Evolutionary conservation across 2,329 filamentous ascomycete genomes (phyloP).

Genomic region (Ophiostoma himal-ulmi): DNA sequence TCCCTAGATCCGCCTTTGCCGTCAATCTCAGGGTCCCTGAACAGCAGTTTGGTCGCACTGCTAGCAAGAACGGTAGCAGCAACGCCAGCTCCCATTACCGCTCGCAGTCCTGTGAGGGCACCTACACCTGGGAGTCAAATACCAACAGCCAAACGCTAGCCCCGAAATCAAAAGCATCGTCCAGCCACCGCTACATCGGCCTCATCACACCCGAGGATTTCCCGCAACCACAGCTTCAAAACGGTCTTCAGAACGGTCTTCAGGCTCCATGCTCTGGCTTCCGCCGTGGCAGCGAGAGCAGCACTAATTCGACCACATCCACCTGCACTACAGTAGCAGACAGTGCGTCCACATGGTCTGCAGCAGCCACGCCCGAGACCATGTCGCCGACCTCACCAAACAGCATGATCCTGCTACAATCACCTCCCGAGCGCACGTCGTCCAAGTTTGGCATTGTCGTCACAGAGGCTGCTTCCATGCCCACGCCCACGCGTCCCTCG

Average conservation of each 20-base stretch:
- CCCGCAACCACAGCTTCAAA: neutral
- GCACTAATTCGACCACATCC: slow-evolving; percentile 20
- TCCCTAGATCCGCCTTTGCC: neutral
- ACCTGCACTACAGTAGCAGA: slow-evolving; percentile 18
- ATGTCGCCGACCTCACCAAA: slow-evolving; percentile 22
- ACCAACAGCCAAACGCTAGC: neutral
- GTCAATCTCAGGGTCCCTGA: neutral
- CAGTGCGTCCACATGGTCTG: slow-evolving; percentile 20
- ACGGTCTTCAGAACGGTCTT: neutral
- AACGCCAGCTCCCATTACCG: slow-evolving; percentile 12
- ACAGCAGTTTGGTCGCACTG: neutral
- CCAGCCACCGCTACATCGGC: slow-evolving; percentile 12
- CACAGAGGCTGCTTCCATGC: neutral
- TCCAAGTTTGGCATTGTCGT: slow-evolving; percentile 4
- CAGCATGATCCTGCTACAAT: slow-evolving; percentile 11
- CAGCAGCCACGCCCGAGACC: slow-evolving; percentile 23
- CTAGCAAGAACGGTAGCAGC: neutral
- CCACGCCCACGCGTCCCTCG: neutral
- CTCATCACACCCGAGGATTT: slow-evolving; percentile 6
- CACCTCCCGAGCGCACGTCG: slow-evolving; percentile 1
- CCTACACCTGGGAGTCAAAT: neutral
- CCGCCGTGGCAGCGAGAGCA: slow-evolving; percentile 24
- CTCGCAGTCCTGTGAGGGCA: slow-evolving; percentile 21
- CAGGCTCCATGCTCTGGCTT: neutral
- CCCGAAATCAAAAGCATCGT: neutral